Percentiles rank a stretch among this genome's conserved stretches.
phyloP scores from a whole-genome alignment of 2,329 filamentous ascomycete species.

The Monosporascus sp. region DNA sequence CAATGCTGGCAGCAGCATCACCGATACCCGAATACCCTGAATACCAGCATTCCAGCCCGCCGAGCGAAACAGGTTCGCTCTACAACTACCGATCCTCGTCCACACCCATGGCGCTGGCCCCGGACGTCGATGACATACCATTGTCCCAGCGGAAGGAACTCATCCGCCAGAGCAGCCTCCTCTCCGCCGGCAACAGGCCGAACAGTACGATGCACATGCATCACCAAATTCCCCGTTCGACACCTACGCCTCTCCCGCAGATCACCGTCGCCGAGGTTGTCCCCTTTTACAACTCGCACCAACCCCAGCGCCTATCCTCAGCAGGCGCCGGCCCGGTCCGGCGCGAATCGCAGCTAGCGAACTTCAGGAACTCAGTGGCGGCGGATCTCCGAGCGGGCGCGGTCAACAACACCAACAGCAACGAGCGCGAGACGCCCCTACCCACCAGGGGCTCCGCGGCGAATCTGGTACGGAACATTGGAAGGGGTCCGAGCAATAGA shows the following conservation, averaged over 20 bases:
- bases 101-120: slow-evolving; percentile 23
- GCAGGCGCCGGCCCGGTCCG: slow-evolving; percentile 35
- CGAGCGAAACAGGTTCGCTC: slow-evolving; percentile 38
- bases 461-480: slow-evolving; percentile 8
- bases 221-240: slow-evolving; percentile 6
- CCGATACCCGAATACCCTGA: slow-evolving; percentile 19
- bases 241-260: slow-evolving; percentile 8
- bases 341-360: slow-evolving; percentile 56
- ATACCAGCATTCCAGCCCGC: slow-evolving; percentile 13
- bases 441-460: slow-evolving; percentile 22
- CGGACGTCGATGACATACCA: slow-evolving; percentile 63
- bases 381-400: slow-evolving; percentile 49
- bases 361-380: slow-evolving; percentile 61
- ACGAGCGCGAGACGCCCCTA: slow-evolving; percentile 35
- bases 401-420: slow-evolving; percentile 16
- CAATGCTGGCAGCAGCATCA: slow-evolving; percentile 26
- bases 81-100: slow-evolving; percentile 24
- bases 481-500: slow-evolving; percentile 7
- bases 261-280: slow-evolving; percentile 29
- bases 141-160: slow-evolving; percentile 61
- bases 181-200: slow-evolving; percentile 15
- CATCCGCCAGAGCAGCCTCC: slow-evolving; percentile 48
- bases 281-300: slow-evolving; percentile 46
- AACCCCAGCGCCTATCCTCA: slow-evolving; percentile 41
- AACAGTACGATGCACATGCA: slow-evolving; percentile 7